phyloP scores from a whole-genome alignment of 2,329 filamentous ascomycete species.

The Phyllosticta capitalensis region DNA sequence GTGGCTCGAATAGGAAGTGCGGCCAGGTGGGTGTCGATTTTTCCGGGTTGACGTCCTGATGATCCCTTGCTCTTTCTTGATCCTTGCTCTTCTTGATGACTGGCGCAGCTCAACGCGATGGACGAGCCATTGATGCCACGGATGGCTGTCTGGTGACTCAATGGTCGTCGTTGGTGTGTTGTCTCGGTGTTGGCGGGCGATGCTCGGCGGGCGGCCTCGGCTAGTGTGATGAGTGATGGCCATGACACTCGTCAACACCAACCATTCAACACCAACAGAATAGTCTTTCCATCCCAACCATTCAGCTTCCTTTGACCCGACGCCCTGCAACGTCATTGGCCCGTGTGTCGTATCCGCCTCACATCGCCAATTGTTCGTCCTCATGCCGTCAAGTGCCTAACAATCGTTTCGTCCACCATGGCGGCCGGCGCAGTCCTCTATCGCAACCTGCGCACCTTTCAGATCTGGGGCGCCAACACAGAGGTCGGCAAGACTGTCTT shows the following conservation, averaged over 20 bases:
- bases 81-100: too few species aligned
- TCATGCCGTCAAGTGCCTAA: background rate
- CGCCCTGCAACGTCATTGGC: background rate
- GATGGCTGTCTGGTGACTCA: background rate
- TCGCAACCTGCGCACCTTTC: conserved; percentile 58
- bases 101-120: background rate
- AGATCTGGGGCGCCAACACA: conserved; percentile 77
- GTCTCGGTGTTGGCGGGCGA: background rate
- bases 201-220: background rate
- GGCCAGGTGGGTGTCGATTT: background rate
- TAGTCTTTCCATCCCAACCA: background rate
- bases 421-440: conserved; percentile 53
- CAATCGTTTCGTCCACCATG: conserved; percentile 13
- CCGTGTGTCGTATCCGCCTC: background rate
- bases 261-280: background rate
- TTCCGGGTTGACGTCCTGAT: background rate
- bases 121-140: background rate
- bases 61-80: background rate
- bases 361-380: background rate
- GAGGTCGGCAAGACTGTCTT: conserved; percentile 79
- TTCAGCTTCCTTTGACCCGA: background rate
- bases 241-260: background rate
- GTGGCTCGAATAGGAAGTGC: background rate
- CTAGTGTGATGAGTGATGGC: background rate
- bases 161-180: background rate